Percentiles rank a stretch among this genome's conserved stretches.
These are phyloP conservation scores for Noccaea bulbosa DNA, from an alignment of 345 rosid genomes.

Conservation along the genomic window DNA sequence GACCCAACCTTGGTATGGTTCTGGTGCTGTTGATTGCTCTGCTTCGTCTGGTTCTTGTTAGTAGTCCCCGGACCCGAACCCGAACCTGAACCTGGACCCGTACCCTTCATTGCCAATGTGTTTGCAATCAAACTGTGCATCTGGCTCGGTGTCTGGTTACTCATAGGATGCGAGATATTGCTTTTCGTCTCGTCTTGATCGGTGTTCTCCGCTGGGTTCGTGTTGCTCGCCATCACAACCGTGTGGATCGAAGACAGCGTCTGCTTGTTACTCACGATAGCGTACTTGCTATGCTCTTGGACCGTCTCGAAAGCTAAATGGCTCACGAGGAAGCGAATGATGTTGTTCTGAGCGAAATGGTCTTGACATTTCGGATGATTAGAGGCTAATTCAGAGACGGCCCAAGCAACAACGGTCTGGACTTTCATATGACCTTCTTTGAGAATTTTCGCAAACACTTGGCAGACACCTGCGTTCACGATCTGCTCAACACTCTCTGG, in stretches of 20 bases:
- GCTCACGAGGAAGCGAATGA: slow-evolving; percentile 73
- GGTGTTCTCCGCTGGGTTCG: background rate
- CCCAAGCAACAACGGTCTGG: slow-evolving; percentile 74
- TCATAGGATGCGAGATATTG: slow-evolving; percentile 51
- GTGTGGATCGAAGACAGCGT: slow-evolving; percentile 55
- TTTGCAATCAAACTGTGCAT: slow-evolving; percentile 56
- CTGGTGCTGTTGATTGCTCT: slow-evolving; percentile 37
- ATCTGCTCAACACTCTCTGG: slow-evolving; percentile 80
- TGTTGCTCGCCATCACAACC: slow-evolving; percentile 54
- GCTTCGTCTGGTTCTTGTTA: slow-evolving; percentile 31
- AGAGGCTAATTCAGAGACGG: slow-evolving; percentile 69
- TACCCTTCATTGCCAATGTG: slow-evolving; percentile 48
- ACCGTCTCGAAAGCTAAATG: slow-evolving; percentile 90
- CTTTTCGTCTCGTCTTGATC: slow-evolving; percentile 37
- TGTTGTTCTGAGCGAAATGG: slow-evolving; percentile 73
- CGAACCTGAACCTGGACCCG: slow-evolving; percentile 7
- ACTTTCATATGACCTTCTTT: slow-evolving; percentile 84
- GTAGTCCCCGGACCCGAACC: slow-evolving; percentile 15
- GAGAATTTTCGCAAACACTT: slow-evolving; percentile 75
- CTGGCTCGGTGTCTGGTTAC: slow-evolving; percentile 49
- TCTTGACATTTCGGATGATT: slow-evolving; percentile 71
- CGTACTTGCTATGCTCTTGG: slow-evolving; percentile 74
- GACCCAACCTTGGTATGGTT: slow-evolving; percentile 34
- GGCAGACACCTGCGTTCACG: slow-evolving; percentile 71
- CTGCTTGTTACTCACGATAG: slow-evolving; percentile 57